phyloP scores from a whole-genome alignment of 805 yeast species.

The Yamadazyma paraphyllophila region DNA sequence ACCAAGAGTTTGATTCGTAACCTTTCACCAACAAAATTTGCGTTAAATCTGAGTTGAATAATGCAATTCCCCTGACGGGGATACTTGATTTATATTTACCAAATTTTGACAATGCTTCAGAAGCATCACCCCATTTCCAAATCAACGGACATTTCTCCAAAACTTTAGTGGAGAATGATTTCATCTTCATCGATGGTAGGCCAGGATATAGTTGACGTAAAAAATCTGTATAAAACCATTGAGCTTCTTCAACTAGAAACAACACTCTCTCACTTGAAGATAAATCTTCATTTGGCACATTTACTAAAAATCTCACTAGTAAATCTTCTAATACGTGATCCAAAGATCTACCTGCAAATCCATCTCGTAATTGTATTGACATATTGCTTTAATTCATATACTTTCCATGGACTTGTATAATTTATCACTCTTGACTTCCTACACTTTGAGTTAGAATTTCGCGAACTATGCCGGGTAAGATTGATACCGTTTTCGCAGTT shows the following conservation, averaged over 20 bases:
- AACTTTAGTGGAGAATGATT: slow-evolving; percentile 66
- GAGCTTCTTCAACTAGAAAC: slow-evolving; percentile 97
- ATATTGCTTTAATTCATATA: slow-evolving; percentile 23
- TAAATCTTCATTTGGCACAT: slow-evolving; percentile 89
- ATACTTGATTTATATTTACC: slow-evolving; percentile 83
- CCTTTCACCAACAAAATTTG: slow-evolving; percentile 83
- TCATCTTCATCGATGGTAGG: slow-evolving; percentile 76
- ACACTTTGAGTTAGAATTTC: neutral
- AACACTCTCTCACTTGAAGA: slow-evolving; percentile 76
- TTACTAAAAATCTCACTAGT: slow-evolving; percentile 83
- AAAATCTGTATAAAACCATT: slow-evolving; percentile 94
- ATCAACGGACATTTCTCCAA: slow-evolving; percentile 69
- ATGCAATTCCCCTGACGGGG: slow-evolving; percentile 95
- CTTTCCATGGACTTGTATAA: neutral
- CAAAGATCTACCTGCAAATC: slow-evolving; percentile 61
- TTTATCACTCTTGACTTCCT: neutral
- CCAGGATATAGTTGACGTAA: slow-evolving; percentile 67
- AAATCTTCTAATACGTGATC: slow-evolving; percentile 82
- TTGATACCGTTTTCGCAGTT: neutral
- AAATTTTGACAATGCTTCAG: slow-evolving; percentile 74
- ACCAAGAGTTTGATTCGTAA: slow-evolving; percentile 77
- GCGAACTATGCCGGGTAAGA: slow-evolving; percentile 9
- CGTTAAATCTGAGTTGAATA: slow-evolving; percentile 67
- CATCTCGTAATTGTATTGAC: slow-evolving; percentile 58
- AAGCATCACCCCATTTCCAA: slow-evolving; percentile 84